Evolutionary conservation across 139 green algal species (phyloP).

Genomic region (Picochlorum sp.): DNA sequence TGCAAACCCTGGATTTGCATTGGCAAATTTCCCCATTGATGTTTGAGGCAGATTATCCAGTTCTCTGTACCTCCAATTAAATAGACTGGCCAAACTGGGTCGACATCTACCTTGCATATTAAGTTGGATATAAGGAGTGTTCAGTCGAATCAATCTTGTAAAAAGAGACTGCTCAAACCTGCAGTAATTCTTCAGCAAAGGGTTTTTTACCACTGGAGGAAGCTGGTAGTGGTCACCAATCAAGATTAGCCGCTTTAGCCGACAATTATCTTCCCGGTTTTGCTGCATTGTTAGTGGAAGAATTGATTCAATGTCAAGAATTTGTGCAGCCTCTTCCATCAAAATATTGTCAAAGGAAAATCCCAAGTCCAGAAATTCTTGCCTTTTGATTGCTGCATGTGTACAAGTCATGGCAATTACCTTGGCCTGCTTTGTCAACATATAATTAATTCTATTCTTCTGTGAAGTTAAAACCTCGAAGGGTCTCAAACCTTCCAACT

Average conservation of each 20-base stretch:
- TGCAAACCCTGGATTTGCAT: constrained; percentile 83
- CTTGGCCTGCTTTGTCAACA: constrained; percentile 94
- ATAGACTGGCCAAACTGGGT: constrained; percentile 78
- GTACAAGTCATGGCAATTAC: constrained; percentile 99
- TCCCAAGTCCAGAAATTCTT: constrained; percentile 88
- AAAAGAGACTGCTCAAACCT: constrained; percentile 93
- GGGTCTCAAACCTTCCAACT: constrained; percentile 89
- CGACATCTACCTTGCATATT: constrained; percentile 87
- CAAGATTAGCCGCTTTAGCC: constrained; percentile 78
- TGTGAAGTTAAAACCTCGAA: constrained; percentile 90
- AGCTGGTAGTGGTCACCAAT: constrained; percentile 99
- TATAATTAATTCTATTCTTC: constrained; percentile 79
- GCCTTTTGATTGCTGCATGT: constrained; percentile 89
- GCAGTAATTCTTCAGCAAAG: constrained; percentile 86
- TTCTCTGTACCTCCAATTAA: constrained; percentile 91
- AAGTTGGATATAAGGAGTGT: constrained; percentile 87
- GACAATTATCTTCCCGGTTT: constrained; percentile 36
- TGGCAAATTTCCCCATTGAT: constrained; percentile 31
- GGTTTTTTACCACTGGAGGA: constrained; percentile 96
- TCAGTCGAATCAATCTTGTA: constrained; percentile 91
- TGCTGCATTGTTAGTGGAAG: constrained; percentile 88
- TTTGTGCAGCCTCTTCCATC: constrained; percentile 96
- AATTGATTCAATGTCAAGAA: constrained; percentile 99
- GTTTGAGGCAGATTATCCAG: constrained; percentile 75
- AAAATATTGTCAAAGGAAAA: constrained; percentile 97